Base-by-base conservation (phyloP, 148 eudicot genomes). In the Chenopodium quinoa region DNA sequence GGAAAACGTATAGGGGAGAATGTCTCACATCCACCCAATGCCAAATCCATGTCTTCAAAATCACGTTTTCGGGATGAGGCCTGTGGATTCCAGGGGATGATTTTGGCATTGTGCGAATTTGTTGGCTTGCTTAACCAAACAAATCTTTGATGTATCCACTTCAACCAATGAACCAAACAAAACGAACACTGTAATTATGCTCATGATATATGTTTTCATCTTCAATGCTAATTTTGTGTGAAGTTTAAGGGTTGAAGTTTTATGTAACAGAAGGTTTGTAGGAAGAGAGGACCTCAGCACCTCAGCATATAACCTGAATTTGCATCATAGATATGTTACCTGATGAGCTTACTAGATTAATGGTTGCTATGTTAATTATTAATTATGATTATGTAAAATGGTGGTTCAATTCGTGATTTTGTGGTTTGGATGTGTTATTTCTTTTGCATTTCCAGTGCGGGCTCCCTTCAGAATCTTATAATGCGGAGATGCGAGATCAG, bases 401-500 rank as follows among this genome's bases (percentile, higher is more conserved):
- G 25, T 60, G 29, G 63, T 58, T 76, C 78, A 75, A 60, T 71
- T 20, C 73, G 47, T 40, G 68, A 48, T 69, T 79, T 37, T 79
- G 47, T 65, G 83, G 75, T 80, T 16, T 40, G 81, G 63, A 52
- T 69, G 22, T 75, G 40, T 48, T 80, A 65, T 82, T 84, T 19
- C 27, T 63, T 50, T 54, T 75, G 78, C 70, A 37, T 82, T 81
- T 89, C 75, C 65, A 93, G 97, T 79, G 90, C 97, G 13, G 83
- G 83, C 52, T 89, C 94, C 2, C 88, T 93, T 69, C 91, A 78
- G 79, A 86, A 83, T 13, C 78, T 93, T 83, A 77, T 80, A 62
- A 81, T 93, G 7, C 89, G 86, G 29, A 91, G 94, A 83, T 89
- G 92, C 85, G 78, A 85, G 27, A 86, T 93, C 64, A 89, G 83